Evolutionary conservation across 208 protist species (phyloP).

Genomic region (Porcisia hertigi): DNA sequence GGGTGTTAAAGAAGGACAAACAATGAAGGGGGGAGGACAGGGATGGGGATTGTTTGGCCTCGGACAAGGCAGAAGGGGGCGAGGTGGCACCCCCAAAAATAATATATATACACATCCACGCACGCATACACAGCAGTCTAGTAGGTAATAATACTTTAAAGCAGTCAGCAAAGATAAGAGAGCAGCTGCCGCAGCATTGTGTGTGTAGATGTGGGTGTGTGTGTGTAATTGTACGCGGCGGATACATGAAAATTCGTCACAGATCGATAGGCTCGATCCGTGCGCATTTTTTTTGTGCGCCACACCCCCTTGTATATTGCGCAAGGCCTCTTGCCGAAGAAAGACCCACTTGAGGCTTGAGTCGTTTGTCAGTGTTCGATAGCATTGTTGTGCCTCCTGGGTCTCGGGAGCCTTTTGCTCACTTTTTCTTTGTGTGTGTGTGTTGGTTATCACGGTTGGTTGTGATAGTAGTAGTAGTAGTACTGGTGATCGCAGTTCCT

Average conservation of each 20-base stretch:
- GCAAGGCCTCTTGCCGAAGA: neutral
- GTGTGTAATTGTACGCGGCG: neutral
- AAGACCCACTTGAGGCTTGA: neutral
- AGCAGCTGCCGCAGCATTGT: neutral
- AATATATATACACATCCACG: neutral
- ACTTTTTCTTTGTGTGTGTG: neutral
- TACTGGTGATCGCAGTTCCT: neutral
- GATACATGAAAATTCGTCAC: neutral
- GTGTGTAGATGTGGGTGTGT: neutral
- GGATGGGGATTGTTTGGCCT: neutral
- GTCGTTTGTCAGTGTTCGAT: neutral
- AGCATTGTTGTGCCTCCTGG: neutral
- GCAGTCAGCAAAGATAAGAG: neutral
- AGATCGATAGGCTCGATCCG: neutral
- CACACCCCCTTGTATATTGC: neutral
- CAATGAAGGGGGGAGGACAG: neutral
- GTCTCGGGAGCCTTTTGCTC: neutral
- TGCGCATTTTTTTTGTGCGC: too few species aligned
- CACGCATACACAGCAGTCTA: neutral
- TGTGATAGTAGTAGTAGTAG: neutral
- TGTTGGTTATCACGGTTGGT: neutral
- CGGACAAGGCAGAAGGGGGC: too few species aligned
- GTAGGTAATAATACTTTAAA: neutral
- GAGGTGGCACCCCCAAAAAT: too few species aligned
- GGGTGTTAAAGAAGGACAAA: neutral